phyloP scores from a whole-genome alignment of 2,329 filamentous ascomycete genomes.

The Alternaria burnsii region DNA sequence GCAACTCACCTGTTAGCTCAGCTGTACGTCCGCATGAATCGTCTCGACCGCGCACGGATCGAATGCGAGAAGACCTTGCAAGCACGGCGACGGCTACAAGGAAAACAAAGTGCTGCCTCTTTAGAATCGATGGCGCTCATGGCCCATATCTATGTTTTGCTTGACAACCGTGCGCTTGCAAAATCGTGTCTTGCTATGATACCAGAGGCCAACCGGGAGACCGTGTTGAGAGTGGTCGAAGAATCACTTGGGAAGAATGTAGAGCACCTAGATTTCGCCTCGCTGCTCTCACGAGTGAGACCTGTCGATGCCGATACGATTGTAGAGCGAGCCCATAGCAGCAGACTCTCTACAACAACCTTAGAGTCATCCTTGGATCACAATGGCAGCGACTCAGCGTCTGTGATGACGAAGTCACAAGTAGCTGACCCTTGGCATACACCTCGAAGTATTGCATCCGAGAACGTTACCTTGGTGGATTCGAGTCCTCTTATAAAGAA shows the following conservation, averaged over 20 bases:
- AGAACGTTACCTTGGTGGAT: background rate
- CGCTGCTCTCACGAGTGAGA: constrained; percentile 17
- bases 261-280: constrained; percentile 32
- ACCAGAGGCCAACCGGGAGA: constrained; percentile 23
- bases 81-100: constrained; percentile 33
- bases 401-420: background rate
- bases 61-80: constrained; percentile 40
- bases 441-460: background rate
- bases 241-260: constrained; percentile 23
- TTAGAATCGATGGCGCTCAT: constrained; percentile 41
- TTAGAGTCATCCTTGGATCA: background rate
- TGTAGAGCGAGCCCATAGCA: background rate
- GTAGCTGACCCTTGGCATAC: background rate
- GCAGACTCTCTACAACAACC: constrained; percentile 10
- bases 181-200: constrained; percentile 35
- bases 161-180: constrained; percentile 31
- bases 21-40: constrained; percentile 30
- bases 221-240: constrained; percentile 23
- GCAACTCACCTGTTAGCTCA: constrained; percentile 38
- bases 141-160: constrained; percentile 36
- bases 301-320: background rate
- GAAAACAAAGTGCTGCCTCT: constrained; percentile 34
- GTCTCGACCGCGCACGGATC: constrained; percentile 31
- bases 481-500: background rate
- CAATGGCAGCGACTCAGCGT: background rate